These are phyloP conservation scores for Umbilicus rupestris DNA, from an alignment of 164 flowering plant species.

Conservation along the genomic window DNA sequence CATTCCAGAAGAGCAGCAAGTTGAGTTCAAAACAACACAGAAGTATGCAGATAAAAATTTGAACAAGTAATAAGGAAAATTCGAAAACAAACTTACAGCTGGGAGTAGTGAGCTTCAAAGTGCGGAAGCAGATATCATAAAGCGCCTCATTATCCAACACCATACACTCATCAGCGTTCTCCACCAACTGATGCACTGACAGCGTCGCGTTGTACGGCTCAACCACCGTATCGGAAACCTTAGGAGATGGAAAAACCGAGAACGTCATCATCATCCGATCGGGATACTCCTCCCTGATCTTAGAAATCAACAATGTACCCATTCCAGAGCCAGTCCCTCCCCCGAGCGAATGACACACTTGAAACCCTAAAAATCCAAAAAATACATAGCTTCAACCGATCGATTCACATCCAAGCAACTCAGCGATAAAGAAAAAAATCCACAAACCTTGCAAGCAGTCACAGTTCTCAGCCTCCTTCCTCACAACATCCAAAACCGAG, in stretches of 20 bases:
- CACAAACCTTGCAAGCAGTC: constrained; percentile 21
- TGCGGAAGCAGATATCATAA: constrained; percentile 30
- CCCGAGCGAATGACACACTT: constrained; percentile 29
- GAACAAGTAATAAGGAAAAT: neutral
- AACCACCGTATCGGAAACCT: constrained; percentile 31
- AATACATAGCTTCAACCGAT: no score
- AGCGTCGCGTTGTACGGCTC: constrained; percentile 34
- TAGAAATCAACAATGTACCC: constrained; percentile 27
- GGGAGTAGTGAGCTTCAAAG: constrained; percentile 32
- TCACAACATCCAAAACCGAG: constrained; percentile 25
- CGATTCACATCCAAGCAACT: no score
- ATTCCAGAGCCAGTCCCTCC: constrained; percentile 30
- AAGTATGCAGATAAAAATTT: no score
- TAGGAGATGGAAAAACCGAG: constrained; percentile 29
- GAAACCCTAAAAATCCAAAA: constrained; percentile 14
- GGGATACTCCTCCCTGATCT: constrained; percentile 32
- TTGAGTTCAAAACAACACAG: no score
- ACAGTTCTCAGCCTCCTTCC: constrained; percentile 26
- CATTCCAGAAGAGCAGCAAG: no score
- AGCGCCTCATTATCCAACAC: constrained; percentile 27
- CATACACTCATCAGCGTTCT: constrained; percentile 33
- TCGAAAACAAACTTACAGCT: constrained; percentile 22
- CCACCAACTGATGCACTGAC: constrained; percentile 31
- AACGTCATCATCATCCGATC: constrained; percentile 34
- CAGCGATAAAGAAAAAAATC: neutral